Evolutionary conservation across 2,329 filamentous ascomycete genomes (phyloP).

Genomic region (Microsporum ferrugineum): DNA sequence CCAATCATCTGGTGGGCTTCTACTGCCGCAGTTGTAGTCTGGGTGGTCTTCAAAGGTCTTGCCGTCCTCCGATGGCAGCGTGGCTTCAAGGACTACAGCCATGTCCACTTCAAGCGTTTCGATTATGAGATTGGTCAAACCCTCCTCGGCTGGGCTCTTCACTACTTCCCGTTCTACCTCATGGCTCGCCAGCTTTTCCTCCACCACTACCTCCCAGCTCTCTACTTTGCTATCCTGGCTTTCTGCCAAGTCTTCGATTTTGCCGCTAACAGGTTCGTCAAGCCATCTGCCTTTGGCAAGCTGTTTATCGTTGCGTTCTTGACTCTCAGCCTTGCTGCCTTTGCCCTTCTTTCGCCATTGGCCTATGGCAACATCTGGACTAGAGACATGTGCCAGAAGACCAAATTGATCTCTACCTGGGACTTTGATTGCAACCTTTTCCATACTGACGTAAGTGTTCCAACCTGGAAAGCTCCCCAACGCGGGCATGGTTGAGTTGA

Average conservation of each 20-base stretch:
- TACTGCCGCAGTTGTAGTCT: slow-evolving; percentile 63
- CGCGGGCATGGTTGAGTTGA: slow-evolving; percentile 15
- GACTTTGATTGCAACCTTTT: slow-evolving; percentile 99
- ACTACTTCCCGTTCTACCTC: slow-evolving; percentile 97
- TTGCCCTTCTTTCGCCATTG: slow-evolving; percentile 75
- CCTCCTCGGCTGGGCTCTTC: slow-evolving; percentile 88
- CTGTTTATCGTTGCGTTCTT: slow-evolving; percentile 64
- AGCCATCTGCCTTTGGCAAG: slow-evolving; percentile 63
- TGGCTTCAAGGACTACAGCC: slow-evolving; percentile 74
- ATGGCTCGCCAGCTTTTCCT: slow-evolving; percentile 98
- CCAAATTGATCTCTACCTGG: slow-evolving; percentile 82
- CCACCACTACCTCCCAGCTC: slow-evolving; percentile 94
- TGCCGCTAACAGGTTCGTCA: slow-evolving; percentile 58
- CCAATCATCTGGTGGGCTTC: slow-evolving; percentile 90
- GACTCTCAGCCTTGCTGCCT: slow-evolving; percentile 60
- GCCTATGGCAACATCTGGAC: slow-evolving; percentile 94
- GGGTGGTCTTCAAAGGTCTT: slow-evolving; percentile 73
- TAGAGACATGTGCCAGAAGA: slow-evolving; percentile 67
- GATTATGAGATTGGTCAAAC: slow-evolving; percentile 91
- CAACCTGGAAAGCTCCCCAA: slow-evolving; percentile 22
- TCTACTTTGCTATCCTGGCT: slow-evolving; percentile 87
- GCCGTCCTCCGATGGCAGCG: slow-evolving; percentile 90
- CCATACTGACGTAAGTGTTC: slow-evolving; percentile 63
- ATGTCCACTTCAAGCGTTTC: slow-evolving; percentile 81
- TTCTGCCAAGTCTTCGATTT: slow-evolving; percentile 88